phyloP scores from a whole-genome alignment of 2,329 filamentous ascomycete species.

The Pleoardoris graminearum region DNA sequence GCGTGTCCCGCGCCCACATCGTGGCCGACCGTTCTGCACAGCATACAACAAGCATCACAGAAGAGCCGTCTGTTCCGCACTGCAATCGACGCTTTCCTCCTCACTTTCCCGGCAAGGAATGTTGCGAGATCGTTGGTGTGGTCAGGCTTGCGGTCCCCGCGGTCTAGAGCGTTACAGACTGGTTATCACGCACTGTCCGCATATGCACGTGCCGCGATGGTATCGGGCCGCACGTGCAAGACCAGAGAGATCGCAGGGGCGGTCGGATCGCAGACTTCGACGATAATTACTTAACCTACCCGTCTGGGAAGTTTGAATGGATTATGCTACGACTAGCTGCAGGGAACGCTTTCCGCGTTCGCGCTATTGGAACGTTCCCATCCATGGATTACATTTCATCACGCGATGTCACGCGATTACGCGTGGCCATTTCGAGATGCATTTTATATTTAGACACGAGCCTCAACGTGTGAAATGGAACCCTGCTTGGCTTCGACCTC shows the following conservation, averaged over 20 bases:
- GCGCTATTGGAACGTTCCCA: not conserved
- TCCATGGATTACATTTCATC: not conserved
- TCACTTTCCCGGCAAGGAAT: slow-evolving; percentile 5
- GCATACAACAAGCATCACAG: not conserved
- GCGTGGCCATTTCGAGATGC: not conserved
- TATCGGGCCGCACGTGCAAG: not conserved
- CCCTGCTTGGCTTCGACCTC: slow-evolving; percentile 48
- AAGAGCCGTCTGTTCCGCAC: slow-evolving; percentile 11
- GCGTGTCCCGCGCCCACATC: not conserved
- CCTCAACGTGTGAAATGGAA: slow-evolving; percentile 5
- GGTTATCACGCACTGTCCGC: slow-evolving; percentile 8
- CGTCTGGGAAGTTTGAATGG: not conserved
- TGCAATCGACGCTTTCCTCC: slow-evolving; percentile 8
- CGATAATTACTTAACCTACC: not conserved
- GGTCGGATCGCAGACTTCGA: not conserved
- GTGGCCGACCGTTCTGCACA: slow-evolving; percentile 1
- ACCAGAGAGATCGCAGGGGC: not conserved
- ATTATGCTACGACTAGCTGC: not conserved
- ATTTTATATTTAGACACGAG: not conserved
- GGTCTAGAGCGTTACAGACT: slow-evolving; percentile 5
- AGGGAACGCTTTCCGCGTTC: not conserved
- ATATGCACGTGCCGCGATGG: not conserved
- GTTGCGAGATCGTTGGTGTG: not conserved
- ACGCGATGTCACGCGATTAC: not conserved
- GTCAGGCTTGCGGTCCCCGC: slow-evolving; percentile 2